Percentiles rank a stretch among this genome's conserved stretches.
phyloP scores from a whole-genome alignment of 1,139 yeast species.

The Sugiyamaella paludigena region DNA sequence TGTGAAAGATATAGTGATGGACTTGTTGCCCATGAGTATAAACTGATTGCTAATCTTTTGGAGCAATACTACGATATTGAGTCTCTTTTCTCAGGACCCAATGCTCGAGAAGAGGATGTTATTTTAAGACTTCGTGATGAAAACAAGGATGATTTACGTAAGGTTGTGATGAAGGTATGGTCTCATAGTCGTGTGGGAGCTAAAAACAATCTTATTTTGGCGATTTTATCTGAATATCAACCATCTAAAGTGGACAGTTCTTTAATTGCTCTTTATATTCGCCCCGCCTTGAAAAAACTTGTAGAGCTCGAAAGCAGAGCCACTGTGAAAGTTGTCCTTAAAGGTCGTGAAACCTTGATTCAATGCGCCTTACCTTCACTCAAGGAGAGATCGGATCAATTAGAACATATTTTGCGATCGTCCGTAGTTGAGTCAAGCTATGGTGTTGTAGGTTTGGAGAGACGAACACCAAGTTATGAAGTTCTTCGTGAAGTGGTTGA shows the following conservation, averaged over 20 bases:
- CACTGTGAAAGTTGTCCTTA: slow-evolving; percentile 91
- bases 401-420: slow-evolving; percentile 90
- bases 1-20: slow-evolving; percentile 74
- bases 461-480: slow-evolving; percentile 77
- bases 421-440: slow-evolving; percentile 82
- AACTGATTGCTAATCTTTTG: slow-evolving; percentile 66
- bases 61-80: slow-evolving; percentile 76
- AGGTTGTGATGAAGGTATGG: slow-evolving; percentile 69
- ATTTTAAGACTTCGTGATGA: slow-evolving; percentile 84
- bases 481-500: slow-evolving; percentile 89
- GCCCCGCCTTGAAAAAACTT: slow-evolving; percentile 67
- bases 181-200: slow-evolving; percentile 94
- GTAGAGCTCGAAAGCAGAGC: slow-evolving; percentile 88
- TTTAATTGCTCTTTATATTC: slow-evolving; percentile 65
- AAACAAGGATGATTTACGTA: slow-evolving; percentile 68
- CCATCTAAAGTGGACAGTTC: slow-evolving; percentile 59
- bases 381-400: slow-evolving; percentile 93
- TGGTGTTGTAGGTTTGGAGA: slow-evolving; percentile 72
- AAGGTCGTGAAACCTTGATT: slow-evolving; percentile 92
- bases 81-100: slow-evolving; percentile 68
- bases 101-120: slow-evolving; percentile 75
- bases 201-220: slow-evolving; percentile 83
- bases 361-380: slow-evolving; percentile 96
- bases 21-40: slow-evolving; percentile 76
- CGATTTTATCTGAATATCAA: slow-evolving; percentile 70